Conservation (phyloP, 345 rosid genomes). For the Eucalyptus sideroxylon region DNA sequence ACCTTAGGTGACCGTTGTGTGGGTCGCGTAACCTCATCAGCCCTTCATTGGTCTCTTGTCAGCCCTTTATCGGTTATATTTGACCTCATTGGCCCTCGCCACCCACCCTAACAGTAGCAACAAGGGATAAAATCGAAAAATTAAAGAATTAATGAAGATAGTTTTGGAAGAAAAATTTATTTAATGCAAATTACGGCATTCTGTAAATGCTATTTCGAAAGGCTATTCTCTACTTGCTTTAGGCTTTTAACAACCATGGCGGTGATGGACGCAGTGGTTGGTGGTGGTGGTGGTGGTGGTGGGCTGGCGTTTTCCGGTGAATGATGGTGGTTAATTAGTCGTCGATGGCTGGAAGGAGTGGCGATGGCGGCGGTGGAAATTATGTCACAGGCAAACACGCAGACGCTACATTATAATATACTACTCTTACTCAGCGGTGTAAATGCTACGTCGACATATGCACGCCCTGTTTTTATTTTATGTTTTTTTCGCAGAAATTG, state of each 20-base stretch:
- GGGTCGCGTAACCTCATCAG: accelerated
- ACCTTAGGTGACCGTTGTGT: too few relatives aligned
- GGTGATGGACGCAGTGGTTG: neutral
- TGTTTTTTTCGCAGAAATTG: neutral
- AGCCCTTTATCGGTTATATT: accelerated
- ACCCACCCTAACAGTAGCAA: too few relatives aligned
- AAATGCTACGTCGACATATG: neutral
- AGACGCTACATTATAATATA: neutral
- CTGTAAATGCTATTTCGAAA: too few relatives aligned
- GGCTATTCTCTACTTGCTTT: too few relatives aligned
- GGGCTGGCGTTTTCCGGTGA: neutral
- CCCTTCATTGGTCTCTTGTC: too few relatives aligned
- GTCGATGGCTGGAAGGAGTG: neutral
- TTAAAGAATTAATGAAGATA: too few relatives aligned
- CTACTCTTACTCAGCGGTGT: neutral
- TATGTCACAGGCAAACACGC: neutral
- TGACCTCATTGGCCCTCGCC: too few relatives aligned
- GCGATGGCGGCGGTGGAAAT: neutral
- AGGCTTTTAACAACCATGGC: neutral
- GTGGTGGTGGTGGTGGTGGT: too few relatives aligned
- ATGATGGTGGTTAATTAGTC: neutral
- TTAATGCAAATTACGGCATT: too few relatives aligned
- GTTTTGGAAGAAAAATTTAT: too few relatives aligned
- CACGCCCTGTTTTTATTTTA: neutral
- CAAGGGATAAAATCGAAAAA: accelerated